phyloP scores from a whole-genome alignment of 805 yeast genomes.

The Saccharomycopsis microspora region DNA sequence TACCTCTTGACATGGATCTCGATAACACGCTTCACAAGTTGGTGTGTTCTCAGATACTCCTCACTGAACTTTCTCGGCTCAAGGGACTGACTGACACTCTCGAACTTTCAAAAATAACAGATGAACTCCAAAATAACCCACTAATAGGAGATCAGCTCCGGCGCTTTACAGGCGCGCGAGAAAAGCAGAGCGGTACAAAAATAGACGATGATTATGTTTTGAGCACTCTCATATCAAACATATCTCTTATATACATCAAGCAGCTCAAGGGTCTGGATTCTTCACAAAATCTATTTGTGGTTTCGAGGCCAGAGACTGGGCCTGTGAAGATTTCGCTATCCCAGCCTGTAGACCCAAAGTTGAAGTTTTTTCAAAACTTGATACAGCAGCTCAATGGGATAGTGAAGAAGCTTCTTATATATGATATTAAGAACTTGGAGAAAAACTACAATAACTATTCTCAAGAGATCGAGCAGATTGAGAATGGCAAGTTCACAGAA shows the following conservation, averaged over 20 bases:
- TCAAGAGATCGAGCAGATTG: constrained; percentile 9
- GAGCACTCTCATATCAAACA: constrained; percentile 8
- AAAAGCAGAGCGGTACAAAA: constrained; percentile 1
- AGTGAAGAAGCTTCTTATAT: constrained; percentile 12
- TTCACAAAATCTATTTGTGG: constrained; percentile 3
- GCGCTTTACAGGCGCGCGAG: background rate
- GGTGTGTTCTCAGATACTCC: constrained; percentile 13
- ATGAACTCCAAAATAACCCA: constrained; percentile 1
- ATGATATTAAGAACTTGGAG: constrained; percentile 14
- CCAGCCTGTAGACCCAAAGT: constrained; percentile 10
- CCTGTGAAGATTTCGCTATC: constrained; percentile 8
- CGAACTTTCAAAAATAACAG: constrained; percentile 7
- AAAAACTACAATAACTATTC: constrained; percentile 10
- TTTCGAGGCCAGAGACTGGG: constrained; percentile 7
- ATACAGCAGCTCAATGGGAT: constrained; percentile 12
- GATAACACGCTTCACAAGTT: constrained; percentile 15
- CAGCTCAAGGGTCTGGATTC: constrained; percentile 6
- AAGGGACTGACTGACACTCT: constrained; percentile 3
- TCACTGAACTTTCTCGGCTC: constrained; percentile 3
- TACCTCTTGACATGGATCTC: constrained; percentile 6
- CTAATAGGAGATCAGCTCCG: constrained; percentile 3
- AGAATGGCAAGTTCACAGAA: constrained; percentile 13
- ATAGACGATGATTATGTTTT: constrained; percentile 14
- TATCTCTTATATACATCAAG: constrained; percentile 11
- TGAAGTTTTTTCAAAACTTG: constrained; percentile 12